Percentiles rank a stretch among this genome's conserved stretches.
These are phyloP conservation scores for Rhizopogon parksii DNA, from an alignment of 1,284 basidiomycete genomes.

Conservation along the genomic window DNA sequence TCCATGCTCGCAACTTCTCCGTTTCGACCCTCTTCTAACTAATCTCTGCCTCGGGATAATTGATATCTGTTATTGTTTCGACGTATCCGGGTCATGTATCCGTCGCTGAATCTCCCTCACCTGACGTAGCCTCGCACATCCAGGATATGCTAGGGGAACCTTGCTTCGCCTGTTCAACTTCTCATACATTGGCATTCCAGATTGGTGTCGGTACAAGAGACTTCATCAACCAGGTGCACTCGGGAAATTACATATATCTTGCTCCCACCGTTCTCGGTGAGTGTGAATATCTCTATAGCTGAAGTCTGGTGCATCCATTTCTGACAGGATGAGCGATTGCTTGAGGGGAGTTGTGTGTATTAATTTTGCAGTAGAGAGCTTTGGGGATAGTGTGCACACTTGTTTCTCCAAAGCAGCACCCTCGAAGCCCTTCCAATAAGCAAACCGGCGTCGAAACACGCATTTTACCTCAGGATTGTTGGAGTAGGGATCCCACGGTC, in stretches of 20 bases:
- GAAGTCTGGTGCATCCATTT: constrained; percentile 51
- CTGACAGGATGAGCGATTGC: constrained; percentile 38
- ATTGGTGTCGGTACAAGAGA: constrained; percentile 45
- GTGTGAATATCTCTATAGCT: constrained; percentile 43
- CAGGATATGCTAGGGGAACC: constrained; percentile 31
- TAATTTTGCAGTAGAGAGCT: not conserved
- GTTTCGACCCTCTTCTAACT: constrained; percentile 6
- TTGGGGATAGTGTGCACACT: constrained; percentile 12
- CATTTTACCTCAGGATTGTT: no score
- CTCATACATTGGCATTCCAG: no score
- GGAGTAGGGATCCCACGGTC: no score
- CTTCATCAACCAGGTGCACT: no score
- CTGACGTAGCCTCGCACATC: constrained; percentile 43
- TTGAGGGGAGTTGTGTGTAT: not conserved
- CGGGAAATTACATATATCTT: constrained; percentile 30
- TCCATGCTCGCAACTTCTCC: not conserved
- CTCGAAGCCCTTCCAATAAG: no score
- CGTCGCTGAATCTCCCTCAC: constrained; percentile 25
- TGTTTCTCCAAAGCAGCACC: no score
- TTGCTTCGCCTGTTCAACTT: constrained; percentile 37
- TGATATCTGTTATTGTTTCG: constrained; percentile 14
- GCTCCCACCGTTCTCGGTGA: constrained; percentile 38
- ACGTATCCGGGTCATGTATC: constrained; percentile 30
- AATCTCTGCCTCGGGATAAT: not conserved
- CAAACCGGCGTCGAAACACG: no score